Evolutionary conservation across 352 stramenopile genomes (phyloP).

Genomic region (Globisporangium cederbergense): DNA sequence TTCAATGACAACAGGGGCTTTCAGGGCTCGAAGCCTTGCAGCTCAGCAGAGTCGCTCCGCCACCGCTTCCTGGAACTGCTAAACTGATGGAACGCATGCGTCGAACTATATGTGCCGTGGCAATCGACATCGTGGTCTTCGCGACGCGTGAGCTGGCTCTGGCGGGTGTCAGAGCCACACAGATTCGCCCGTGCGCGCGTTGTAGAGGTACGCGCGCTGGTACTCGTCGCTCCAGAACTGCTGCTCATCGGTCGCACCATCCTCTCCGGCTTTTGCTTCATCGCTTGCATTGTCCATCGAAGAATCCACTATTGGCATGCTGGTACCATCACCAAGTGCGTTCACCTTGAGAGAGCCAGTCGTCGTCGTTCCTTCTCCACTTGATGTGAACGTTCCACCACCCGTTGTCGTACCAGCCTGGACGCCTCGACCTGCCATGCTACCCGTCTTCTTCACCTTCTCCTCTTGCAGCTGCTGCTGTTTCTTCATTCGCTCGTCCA

Average conservation of each 20-base stretch:
- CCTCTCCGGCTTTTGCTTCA: background rate
- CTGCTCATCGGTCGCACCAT: constrained; percentile 11
- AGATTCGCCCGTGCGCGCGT: constrained; percentile 39
- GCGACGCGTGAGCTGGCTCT: no score
- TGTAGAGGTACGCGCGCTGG: constrained; percentile 44
- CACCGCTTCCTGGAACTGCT: no score
- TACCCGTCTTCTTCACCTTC: background rate
- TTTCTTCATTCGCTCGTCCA: constrained; percentile 40
- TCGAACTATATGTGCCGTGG: no score
- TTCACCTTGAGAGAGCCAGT: background rate
- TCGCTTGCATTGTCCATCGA: constrained; percentile 10
- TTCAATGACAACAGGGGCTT: no score
- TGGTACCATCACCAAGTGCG: background rate
- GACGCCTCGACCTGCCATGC: background rate
- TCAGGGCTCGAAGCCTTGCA: no score
- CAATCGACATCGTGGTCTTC: no score
- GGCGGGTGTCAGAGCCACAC: constrained; percentile 28
- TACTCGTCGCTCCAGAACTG: constrained; percentile 66
- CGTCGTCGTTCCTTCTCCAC: background rate
- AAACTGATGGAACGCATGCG: no score
- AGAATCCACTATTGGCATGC: background rate
- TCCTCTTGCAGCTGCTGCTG: constrained; percentile 7
- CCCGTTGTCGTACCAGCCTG: background rate
- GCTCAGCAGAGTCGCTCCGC: no score
- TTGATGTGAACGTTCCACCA: background rate